Evolutionary conservation across 768 basidiomycete species (phyloP).

Genomic region (Amanita subjunquillea): DNA sequence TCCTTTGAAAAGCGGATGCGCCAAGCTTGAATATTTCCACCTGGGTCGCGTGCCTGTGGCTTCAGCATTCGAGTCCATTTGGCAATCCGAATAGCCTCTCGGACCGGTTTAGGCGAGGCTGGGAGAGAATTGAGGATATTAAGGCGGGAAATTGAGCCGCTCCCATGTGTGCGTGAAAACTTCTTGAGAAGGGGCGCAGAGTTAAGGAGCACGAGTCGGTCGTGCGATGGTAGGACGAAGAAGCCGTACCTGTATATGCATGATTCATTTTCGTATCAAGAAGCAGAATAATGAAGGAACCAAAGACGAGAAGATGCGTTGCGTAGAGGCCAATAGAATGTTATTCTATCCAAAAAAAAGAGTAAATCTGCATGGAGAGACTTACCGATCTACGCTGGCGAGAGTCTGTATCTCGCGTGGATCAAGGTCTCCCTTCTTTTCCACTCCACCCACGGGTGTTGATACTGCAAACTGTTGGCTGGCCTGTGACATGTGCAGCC

Average conservation of each 20-base stretch:
- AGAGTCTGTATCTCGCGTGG: slow-evolving; percentile 68
- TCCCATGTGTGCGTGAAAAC: slow-evolving; percentile 33
- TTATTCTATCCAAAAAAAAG: too few species aligned
- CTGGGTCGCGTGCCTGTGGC: slow-evolving; percentile 56
- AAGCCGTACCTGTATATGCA: slow-evolving; percentile 73
- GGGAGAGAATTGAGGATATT: slow-evolving; percentile 38
- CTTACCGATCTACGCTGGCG: slow-evolving; percentile 79
- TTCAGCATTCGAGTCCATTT: slow-evolving; percentile 94
- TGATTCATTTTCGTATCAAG: neutral
- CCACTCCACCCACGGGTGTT: slow-evolving; percentile 43
- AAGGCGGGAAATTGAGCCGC: slow-evolving; percentile 34
- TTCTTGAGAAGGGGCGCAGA: slow-evolving; percentile 53
- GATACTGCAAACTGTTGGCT: slow-evolving; percentile 51
- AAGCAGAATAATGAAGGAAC: too few species aligned
- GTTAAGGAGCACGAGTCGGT: slow-evolving; percentile 70
- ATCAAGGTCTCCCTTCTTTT: slow-evolving; percentile 58
- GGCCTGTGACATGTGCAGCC: slow-evolving; percentile 41
- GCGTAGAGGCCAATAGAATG: too few species aligned
- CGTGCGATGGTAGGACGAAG: slow-evolving; percentile 70
- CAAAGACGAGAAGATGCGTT: too few species aligned
- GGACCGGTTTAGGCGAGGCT: slow-evolving; percentile 35
- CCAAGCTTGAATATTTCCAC: slow-evolving; percentile 75
- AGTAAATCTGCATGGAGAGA: too few species aligned
- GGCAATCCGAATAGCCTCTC: slow-evolving; percentile 66
- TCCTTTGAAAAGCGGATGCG: slow-evolving; percentile 52